Conservation (phyloP, 345 rosid species). For the Fremontodendron californicum region DNA sequence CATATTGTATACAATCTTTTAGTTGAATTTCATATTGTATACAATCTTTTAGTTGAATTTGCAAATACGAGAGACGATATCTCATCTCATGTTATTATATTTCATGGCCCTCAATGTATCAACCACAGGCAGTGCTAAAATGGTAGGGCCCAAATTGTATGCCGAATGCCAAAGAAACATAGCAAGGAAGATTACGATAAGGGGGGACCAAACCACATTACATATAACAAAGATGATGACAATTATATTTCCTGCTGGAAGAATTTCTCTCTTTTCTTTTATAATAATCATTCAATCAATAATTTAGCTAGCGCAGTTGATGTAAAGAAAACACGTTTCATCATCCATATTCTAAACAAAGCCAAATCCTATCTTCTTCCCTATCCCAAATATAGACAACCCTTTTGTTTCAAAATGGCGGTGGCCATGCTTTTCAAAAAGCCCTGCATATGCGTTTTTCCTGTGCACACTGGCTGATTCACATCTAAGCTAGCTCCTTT, state of each 20-base stretch:
- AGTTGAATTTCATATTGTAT: no score
- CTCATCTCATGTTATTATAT: not conserved
- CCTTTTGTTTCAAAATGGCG: not conserved
- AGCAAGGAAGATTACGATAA: not conserved
- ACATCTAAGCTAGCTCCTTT: not conserved
- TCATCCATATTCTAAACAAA: not conserved
- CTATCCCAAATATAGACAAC: not conserved
- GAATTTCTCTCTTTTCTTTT: not conserved
- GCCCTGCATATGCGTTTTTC: not conserved
- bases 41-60: no score
- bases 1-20: no score
- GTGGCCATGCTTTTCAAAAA: constrained; percentile 1
- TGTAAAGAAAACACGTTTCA: not conserved
- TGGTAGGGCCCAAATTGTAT: constrained; percentile 10
- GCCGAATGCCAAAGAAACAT: not conserved
- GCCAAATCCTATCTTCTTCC: not conserved
- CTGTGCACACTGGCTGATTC: not conserved
- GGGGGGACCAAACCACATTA: constrained; percentile 14
- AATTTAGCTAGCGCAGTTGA: not conserved
- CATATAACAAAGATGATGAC: not conserved
- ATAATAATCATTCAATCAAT: not conserved
- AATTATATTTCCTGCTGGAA: not conserved
- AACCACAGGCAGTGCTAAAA: not conserved
- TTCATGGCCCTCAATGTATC: not conserved
- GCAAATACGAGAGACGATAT: no score